Evolutionary conservation across 2,329 filamentous ascomycete species (phyloP).

Genomic region (Fusarium kyushuense): DNA sequence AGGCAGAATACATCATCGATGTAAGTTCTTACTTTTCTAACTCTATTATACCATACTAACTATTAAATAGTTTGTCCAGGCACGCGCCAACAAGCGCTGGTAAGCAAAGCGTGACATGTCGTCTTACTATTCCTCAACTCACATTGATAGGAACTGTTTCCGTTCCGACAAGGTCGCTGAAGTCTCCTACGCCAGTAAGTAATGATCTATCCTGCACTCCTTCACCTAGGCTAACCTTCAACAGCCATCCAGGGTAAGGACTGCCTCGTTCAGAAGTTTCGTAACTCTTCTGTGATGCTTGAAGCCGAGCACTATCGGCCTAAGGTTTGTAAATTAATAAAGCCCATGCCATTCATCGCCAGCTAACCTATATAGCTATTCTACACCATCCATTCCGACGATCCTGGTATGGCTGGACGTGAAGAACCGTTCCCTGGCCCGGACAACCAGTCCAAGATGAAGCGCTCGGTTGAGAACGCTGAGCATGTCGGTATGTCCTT

Average conservation of each 20-base stretch:
- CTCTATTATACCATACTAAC: conserved; percentile 33
- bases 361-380: conserved; percentile 58
- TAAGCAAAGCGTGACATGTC: conserved; percentile 49
- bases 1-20: conserved; percentile 80
- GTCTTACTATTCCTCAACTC: conserved; percentile 5
- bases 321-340: conserved; percentile 67
- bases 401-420: conserved; percentile 69
- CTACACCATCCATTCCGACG: conserved; percentile 62
- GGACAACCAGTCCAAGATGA: conserved; percentile 89
- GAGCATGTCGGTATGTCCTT: conserved; percentile 78
- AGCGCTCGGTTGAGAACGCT: conserved; percentile 87
- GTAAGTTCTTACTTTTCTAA: conserved; percentile 57
- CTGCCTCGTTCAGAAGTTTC: conserved; percentile 92
- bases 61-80: conserved; percentile 73
- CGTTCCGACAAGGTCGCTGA: conserved; percentile 87
- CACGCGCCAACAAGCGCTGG: conserved; percentile 78
- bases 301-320: conserved; percentile 85
- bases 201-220: rapidly evolving
- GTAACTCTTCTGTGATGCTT: conserved; percentile 96
- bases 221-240: conserved; percentile 42
- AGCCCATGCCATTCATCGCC: too few relatives aligned
- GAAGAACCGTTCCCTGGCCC: conserved; percentile 82
- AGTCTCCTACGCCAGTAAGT: conserved; percentile 93
- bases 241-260: conserved; percentile 91
- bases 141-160: conserved; percentile 75